These are phyloP conservation scores for Candida manassasensis DNA, from an alignment of 805 yeast species.

Conservation along the genomic window DNA sequence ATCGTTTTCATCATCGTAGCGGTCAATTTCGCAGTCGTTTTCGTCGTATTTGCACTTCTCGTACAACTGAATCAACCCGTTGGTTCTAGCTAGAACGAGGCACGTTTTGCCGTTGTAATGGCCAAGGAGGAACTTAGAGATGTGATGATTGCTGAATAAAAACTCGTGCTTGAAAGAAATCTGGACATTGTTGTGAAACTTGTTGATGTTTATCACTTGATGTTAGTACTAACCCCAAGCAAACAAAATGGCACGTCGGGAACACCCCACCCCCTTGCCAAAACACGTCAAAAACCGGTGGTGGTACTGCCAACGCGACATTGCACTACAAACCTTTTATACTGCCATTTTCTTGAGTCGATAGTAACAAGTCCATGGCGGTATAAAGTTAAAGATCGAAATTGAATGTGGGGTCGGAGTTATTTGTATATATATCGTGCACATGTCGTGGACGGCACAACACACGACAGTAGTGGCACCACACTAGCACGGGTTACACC, in stretches of 20 bases:
- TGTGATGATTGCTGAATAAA: constrained; percentile 13
- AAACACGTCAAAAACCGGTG: constrained; percentile 1
- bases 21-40: background rate
- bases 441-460: too few species aligned
- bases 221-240: constrained; percentile 11
- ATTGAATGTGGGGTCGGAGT: background rate
- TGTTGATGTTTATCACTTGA: constrained; percentile 15
- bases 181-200: constrained; percentile 6
- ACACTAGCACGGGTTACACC: too few species aligned
- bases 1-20: background rate
- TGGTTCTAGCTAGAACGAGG: constrained; percentile 20
- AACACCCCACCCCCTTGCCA: background rate
- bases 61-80: constrained; percentile 28
- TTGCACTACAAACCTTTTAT: constrained; percentile 15
- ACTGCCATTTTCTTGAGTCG: constrained; percentile 16
- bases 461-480: too few species aligned
- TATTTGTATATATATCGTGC: too few species aligned
- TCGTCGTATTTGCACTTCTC: constrained; percentile 11
- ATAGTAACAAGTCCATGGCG: constrained; percentile 14
- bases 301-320: constrained; percentile 3
- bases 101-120: constrained; percentile 16
- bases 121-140: constrained; percentile 19
- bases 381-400: background rate
- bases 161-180: constrained; percentile 15
- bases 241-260: too few species aligned